Evolutionary conservation across 371 early-diverging fungal species (phyloP).

Genomic region (Paraphysoderma sedebokerense): DNA sequence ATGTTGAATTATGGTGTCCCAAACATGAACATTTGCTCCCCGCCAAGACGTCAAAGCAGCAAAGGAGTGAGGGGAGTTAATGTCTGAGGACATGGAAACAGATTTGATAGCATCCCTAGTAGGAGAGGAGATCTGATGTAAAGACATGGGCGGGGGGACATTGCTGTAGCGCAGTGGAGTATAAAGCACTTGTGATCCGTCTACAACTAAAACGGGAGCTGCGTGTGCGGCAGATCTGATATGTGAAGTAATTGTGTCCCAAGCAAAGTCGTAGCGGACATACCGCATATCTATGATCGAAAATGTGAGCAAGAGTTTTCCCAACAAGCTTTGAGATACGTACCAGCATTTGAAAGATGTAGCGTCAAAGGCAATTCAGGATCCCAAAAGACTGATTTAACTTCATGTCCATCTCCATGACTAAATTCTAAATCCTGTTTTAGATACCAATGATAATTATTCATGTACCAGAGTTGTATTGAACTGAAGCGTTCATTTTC

Average conservation of each 20-base stretch:
- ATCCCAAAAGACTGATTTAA: constrained; percentile 15
- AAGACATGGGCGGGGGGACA: constrained; percentile 86
- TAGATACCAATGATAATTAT: constrained; percentile 92
- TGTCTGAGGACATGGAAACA: too few species aligned
- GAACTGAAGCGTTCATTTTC: constrained; percentile 7
- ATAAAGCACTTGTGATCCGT: constrained; percentile 45
- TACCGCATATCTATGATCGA: constrained; percentile 25
- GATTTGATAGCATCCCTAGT: too few species aligned
- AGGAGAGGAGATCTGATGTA: too few species aligned
- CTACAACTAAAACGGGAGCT: constrained; percentile 56
- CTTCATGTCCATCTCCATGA: not conserved
- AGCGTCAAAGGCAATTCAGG: constrained; percentile 29
- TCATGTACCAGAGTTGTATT: constrained; percentile 80
- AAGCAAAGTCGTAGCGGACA: constrained; percentile 26
- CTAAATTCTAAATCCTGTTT: constrained; percentile 45
- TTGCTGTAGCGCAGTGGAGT: constrained; percentile 77
- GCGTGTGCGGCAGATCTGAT: constrained; percentile 29
- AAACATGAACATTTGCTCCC: too few species aligned
- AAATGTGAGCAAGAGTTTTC: too few species aligned
- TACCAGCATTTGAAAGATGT: constrained; percentile 28
- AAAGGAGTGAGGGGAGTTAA: too few species aligned
- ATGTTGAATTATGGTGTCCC: too few species aligned
- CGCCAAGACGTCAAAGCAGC: too few species aligned
- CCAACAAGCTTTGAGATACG: too few species aligned
- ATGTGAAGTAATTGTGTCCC: constrained; percentile 36